Conservation (phyloP, 2,329 filamentous ascomycete genomes). For the Diaporthe sp. region DNA sequence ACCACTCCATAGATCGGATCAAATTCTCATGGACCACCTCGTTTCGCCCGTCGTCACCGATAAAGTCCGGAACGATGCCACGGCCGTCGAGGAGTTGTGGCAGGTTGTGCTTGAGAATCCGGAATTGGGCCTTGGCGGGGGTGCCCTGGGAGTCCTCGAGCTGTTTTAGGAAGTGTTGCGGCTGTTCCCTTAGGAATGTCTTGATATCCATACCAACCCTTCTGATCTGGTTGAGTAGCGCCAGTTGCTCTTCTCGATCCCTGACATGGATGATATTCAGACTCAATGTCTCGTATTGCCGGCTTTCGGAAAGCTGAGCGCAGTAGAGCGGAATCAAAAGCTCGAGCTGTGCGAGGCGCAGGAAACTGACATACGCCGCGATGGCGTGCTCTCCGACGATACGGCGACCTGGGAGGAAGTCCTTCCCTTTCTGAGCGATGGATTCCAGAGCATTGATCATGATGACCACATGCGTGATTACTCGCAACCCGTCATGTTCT, state of each 20-base stretch:
- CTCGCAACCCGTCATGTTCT: slow-evolving; percentile 75
- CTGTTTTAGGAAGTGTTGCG: slow-evolving; percentile 64
- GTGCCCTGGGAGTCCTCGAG: slow-evolving; percentile 54
- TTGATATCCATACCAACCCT: slow-evolving; percentile 80
- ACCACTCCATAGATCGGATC: slow-evolving; percentile 88
- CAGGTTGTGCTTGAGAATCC: slow-evolving; percentile 61
- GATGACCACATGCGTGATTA: slow-evolving; percentile 76
- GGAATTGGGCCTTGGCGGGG: slow-evolving; percentile 61
- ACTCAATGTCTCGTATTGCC: slow-evolving; percentile 79
- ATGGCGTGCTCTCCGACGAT: slow-evolving; percentile 75
- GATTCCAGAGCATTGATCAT: slow-evolving; percentile 77
- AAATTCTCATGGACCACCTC: slow-evolving; percentile 63
- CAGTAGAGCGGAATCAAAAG: slow-evolving; percentile 91
- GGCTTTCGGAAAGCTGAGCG: slow-evolving; percentile 77
- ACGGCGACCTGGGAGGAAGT: slow-evolving; percentile 51
- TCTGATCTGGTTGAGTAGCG: slow-evolving; percentile 81
- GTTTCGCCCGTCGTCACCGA: slow-evolving; percentile 69
- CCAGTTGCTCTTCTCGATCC: slow-evolving; percentile 73
- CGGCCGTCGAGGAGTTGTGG: slow-evolving; percentile 72
- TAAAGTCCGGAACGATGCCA: slow-evolving; percentile 78
- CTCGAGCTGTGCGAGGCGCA: slow-evolving; percentile 79
- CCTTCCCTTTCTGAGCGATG: slow-evolving; percentile 50
- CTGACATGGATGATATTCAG: slow-evolving; percentile 82
- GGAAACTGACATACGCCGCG: slow-evolving; percentile 83
- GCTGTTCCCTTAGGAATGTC: slow-evolving; percentile 80